Percentiles rank a stretch among this genome's conserved stretches.
These are phyloP conservation scores for Sporothrix pallida DNA, from an alignment of 2,329 filamentous ascomycete genomes.

Conservation along the genomic window DNA sequence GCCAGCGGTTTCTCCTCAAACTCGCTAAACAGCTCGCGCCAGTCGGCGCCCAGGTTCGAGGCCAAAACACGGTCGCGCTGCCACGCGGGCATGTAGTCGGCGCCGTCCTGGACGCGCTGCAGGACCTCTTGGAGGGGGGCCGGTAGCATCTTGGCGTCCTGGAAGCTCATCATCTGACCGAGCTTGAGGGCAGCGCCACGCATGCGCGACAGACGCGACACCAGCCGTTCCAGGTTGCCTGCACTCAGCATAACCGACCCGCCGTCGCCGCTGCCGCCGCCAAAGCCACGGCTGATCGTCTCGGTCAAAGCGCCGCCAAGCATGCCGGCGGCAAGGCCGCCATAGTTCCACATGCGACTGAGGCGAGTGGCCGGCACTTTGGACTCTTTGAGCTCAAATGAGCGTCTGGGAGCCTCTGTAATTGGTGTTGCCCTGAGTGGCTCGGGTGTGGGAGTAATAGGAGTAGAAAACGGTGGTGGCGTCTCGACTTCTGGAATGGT, in stretches of 20 bases:
- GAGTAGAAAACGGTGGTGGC: not conserved
- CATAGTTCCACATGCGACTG: constrained; percentile 91
- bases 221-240: constrained; percentile 89
- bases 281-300: constrained; percentile 78
- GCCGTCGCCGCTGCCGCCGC: constrained; percentile 60
- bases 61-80: constrained; percentile 85
- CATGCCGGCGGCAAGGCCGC: constrained; percentile 92
- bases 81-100: constrained; percentile 96
- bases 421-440: not conserved
- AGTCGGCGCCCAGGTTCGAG: constrained; percentile 79
- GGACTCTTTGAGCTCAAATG: constrained; percentile 79
- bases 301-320: constrained; percentile 89
- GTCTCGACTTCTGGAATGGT: not conserved
- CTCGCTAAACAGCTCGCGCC: constrained; percentile 79
- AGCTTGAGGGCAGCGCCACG: constrained; percentile 95
- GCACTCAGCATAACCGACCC: constrained; percentile 88
- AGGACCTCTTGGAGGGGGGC: constrained; percentile 85
- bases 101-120: constrained; percentile 92
- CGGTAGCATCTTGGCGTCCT: constrained; percentile 95
- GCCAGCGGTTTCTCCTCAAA: constrained; percentile 94
- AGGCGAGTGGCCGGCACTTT: constrained; percentile 87
- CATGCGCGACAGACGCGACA: constrained; percentile 93
- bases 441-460: not conserved
- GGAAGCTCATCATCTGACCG: constrained; percentile 97
- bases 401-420: not conserved